Evolutionary conservation across 768 basidiomycete genomes (phyloP).

Genomic region (Leccinellum rugosiceps): DNA sequence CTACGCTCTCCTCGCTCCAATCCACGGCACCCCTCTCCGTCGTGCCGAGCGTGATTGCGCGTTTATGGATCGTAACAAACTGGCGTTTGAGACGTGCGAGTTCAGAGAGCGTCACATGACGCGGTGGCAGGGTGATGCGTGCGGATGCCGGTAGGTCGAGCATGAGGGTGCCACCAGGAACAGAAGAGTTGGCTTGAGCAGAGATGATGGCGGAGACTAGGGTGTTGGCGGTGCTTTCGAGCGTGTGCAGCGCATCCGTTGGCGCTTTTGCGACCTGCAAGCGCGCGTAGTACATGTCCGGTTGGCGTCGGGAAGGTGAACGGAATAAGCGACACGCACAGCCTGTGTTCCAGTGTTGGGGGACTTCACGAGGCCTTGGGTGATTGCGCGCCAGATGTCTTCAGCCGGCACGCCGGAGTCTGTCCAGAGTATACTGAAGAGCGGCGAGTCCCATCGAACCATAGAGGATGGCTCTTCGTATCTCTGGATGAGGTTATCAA

Average conservation of each 20-base stretch:
- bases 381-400: slow-evolving; percentile 79
- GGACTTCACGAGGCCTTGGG: slow-evolving; percentile 75
- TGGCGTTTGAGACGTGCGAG: slow-evolving; percentile 88
- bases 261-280: slow-evolving; percentile 76
- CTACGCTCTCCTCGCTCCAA: slow-evolving; percentile 72
- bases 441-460: slow-evolving; percentile 98
- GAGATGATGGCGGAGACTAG: slow-evolving; percentile 72
- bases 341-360: slow-evolving; percentile 81
- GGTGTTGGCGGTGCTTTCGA: slow-evolving; percentile 74
- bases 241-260: slow-evolving; percentile 77
- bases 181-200: slow-evolving; percentile 51
- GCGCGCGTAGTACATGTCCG: background rate
- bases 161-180: slow-evolving; percentile 41
- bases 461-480: slow-evolving; percentile 97
- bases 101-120: slow-evolving; percentile 78
- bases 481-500: slow-evolving; percentile 58
- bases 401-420: slow-evolving; percentile 64
- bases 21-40: slow-evolving; percentile 74
- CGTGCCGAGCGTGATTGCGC: slow-evolving; percentile 80
- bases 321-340: slow-evolving; percentile 39
- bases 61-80: slow-evolving; percentile 87
- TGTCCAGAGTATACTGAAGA: slow-evolving; percentile 80
- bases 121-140: slow-evolving; percentile 61
- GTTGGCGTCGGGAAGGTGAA: background rate
- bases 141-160: slow-evolving; percentile 38